Percentiles rank a stretch among this genome's conserved stretches.
These are phyloP conservation scores for Pyropia haitanensis DNA, from an alignment of 23 red algal species.

Conservation along the genomic window DNA sequence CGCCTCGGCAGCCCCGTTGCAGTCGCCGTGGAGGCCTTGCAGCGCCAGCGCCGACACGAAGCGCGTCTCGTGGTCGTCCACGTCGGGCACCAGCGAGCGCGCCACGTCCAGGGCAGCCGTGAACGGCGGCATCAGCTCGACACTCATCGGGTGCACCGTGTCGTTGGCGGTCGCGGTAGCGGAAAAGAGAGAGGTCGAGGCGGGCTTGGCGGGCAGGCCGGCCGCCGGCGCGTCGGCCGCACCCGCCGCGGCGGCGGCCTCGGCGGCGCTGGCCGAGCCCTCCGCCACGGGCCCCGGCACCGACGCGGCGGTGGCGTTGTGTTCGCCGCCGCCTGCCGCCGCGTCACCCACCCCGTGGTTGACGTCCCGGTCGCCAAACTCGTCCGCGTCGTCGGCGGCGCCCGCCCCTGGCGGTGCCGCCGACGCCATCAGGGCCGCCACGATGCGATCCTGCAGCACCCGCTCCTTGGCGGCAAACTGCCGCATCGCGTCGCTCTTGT, in stretches of 20 bases:
- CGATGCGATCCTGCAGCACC: slow-evolving; percentile 29
- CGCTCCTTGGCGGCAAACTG: slow-evolving; percentile 51
- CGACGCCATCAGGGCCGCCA: background rate
- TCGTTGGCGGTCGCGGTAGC: no score
- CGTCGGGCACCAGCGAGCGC: slow-evolving; percentile 10
- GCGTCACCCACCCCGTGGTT: background rate
- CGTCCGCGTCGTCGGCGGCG: background rate
- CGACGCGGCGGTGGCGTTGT: background rate
- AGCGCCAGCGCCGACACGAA: slow-evolving; percentile 47
- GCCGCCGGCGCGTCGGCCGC: slow-evolving; percentile 19
- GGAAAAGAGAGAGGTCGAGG: no score
- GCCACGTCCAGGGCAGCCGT: slow-evolving; percentile 22
- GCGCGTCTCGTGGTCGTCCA: slow-evolving; percentile 27
- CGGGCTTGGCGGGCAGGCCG: no score
- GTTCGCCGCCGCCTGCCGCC: background rate
- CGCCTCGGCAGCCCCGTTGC: slow-evolving; percentile 1
- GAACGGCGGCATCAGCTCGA: slow-evolving; percentile 22
- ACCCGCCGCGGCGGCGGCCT: slow-evolving; percentile 1
- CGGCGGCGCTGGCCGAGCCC: background rate
- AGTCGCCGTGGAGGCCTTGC: slow-evolving; percentile 54
- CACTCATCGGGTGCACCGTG: slow-evolving; percentile 30
- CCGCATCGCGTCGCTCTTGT: slow-evolving; percentile 68
- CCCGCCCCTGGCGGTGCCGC: slow-evolving; percentile 5
- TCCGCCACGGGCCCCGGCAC: background rate
- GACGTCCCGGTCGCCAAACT: background rate